Base-by-base conservation (phyloP, 2,329 filamentous ascomycete genomes). In the Diplodia scrobiculata region DNA sequence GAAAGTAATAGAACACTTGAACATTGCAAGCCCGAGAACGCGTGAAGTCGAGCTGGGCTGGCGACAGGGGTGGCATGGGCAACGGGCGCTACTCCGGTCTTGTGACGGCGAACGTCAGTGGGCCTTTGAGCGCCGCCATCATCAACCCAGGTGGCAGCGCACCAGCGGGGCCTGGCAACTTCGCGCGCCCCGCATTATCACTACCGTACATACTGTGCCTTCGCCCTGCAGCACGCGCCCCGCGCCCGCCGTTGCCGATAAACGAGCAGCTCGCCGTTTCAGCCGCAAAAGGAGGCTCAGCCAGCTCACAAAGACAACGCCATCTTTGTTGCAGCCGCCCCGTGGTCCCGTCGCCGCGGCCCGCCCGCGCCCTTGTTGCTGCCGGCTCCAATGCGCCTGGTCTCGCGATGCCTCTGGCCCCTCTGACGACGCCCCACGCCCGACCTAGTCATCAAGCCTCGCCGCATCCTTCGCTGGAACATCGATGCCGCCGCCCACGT, bases 401-500 rank as follows among this genome's bases (percentile, higher is more conserved):
- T 62, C 65, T 51, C 47, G 55, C 65, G 65, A 66, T 66, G 65
- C 65, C 65, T 66, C 55, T 66, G 63, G 51, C 63, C 36, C 51
- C 47, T 34, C 51, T 47, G 36, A 64, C 62, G 62, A 53, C 62
- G 50, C 52, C 63, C 27, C 25, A 58, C 63, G 34, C 34, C 9
- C 34, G 34, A 36, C 52, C 52, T 59, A 53, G 27, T 45, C 47
- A 34, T 48, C 34, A 11, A 48, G 54, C 36, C 47, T 66, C 65
- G 47, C 54, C 65, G 25, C 48, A 13, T 6, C 14, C 41, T 27
- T 21, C 36, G 51, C 63, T 51, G 50, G 38, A 50, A 65, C 51
- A 50, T 67, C 70, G 59, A 76, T 76, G 75, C 76, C 76, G 70
- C 76, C 75, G 66, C 72, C 75, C 68, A 75, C 75, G 72, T 74